Base-by-base conservation (phyloP, 2,329 filamentous ascomycete species). In the Colletotrichum costaricense region DNA sequence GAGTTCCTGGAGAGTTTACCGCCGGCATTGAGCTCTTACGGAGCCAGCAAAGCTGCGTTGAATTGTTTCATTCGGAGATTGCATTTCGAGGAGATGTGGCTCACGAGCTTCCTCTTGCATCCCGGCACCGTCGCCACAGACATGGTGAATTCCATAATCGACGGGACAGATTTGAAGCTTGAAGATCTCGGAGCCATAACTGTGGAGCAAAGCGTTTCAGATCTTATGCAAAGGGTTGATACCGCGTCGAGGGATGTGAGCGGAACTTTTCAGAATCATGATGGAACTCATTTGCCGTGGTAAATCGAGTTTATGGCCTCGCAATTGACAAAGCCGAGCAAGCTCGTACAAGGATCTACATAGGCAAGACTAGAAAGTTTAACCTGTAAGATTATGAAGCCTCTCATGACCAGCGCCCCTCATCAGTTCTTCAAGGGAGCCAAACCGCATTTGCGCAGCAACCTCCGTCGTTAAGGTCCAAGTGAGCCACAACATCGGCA, bases 61-160 rank as follows among this genome's bases (percentile, higher is more conserved):
- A 72, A 77, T 63, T 70, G 70, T 72, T 55, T 76, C 57, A 24
- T 77, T 33, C 63, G 68, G 26, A 63, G 74, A 9, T n/a, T 75
- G 12, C 75, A 77, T 67, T 72, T 76, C 35, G 77, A 78, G n/a
- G 75, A 78, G 69, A 63, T 70, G 1, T 78, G 77, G 77, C 63
- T 78, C 6, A 78, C 67, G 11, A 38, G 30, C 56, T 76, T 76
- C 19, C 42, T 63, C 3, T 54, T 76, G 14, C 66, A 73, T 42
- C 72, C 74, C 5, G 33, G 35, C 16, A 35, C 63, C 1, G 59
- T 49, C 8, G 24, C 16, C 16, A 63, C 58, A 3, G 59, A 69
- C 7, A 59, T 59, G 14, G 38, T 49, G 24, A 1, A 4, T 4
- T 14, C 9, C 6, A 6, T 46, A 4, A 9, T 6, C 9, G 24